Percentiles rank a stretch among this genome's conserved stretches.
phyloP scores from a whole-genome alignment of 805 yeast genomes.

The Zygosaccharomyces gambellarensis region DNA sequence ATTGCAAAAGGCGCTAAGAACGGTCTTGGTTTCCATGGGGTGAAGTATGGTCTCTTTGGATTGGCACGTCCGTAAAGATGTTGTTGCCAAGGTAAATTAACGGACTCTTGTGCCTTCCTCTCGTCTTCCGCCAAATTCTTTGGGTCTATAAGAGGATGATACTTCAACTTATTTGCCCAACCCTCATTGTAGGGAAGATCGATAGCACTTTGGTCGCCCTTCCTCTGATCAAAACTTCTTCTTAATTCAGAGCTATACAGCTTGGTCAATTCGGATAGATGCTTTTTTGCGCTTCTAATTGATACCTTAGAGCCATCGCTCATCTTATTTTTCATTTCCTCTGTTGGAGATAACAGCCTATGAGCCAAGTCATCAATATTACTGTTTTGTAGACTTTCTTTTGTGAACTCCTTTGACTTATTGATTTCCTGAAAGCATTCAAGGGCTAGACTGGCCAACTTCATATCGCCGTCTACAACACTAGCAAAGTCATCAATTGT shows the following conservation, averaged over 20 bases:
- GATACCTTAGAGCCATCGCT: constrained; percentile 23
- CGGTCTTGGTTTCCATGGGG: constrained; percentile 96
- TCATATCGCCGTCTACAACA: constrained; percentile 35
- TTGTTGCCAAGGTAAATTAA: constrained; percentile 76
- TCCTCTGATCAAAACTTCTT: constrained; percentile 29
- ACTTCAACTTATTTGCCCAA: constrained; percentile 47
- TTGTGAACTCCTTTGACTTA: constrained; percentile 20
- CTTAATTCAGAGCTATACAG: constrained; percentile 26
- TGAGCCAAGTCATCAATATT: constrained; percentile 16
- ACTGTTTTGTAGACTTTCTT: constrained; percentile 9
- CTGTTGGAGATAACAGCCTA: constrained; percentile 19
- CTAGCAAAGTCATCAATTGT: constrained; percentile 33
- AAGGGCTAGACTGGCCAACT: constrained; percentile 18
- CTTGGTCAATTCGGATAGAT: constrained; percentile 25
- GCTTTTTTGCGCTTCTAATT: constrained; percentile 26
- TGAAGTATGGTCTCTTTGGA: constrained; percentile 76
- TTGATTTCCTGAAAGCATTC: constrained; percentile 24
- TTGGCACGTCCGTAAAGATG: constrained; percentile 74
- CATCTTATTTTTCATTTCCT: constrained; percentile 21
- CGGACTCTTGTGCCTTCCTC: constrained; percentile 38
- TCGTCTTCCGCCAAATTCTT: constrained; percentile 50
- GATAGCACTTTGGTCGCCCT: constrained; percentile 18
- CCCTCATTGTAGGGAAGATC: constrained; percentile 43
- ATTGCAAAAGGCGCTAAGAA: constrained; percentile 90
- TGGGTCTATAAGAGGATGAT: constrained; percentile 40